Evolutionary conservation across 78 protist genomes (phyloP).

Genomic region (Tieghemostelium lacteum): DNA sequence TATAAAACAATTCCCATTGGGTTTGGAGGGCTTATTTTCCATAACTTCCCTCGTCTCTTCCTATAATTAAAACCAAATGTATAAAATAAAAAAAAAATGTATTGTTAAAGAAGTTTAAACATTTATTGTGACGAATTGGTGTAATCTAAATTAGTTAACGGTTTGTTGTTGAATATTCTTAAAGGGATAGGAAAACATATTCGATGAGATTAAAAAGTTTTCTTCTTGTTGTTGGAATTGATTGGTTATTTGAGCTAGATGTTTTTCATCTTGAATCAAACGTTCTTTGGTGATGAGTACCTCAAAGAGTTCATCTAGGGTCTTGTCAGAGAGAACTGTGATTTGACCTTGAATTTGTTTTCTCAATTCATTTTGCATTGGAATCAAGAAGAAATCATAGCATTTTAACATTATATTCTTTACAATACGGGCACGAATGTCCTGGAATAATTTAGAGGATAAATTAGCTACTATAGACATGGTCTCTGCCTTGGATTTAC

Average conservation of each 20-base stretch:
- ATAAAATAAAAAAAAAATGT: no score
- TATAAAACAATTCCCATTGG: no score
- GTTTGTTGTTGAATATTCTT: no score
- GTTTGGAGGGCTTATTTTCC: no score
- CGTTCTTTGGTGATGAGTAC: slow-evolving; percentile 65
- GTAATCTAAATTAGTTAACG: no score
- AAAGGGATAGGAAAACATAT: slow-evolving; percentile 74
- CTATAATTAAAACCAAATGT: no score
- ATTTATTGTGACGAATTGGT: no score
- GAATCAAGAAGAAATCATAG: slow-evolving; percentile 81
- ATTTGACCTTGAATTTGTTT: slow-evolving; percentile 63
- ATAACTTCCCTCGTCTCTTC: no score
- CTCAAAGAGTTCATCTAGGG: slow-evolving; percentile 84
- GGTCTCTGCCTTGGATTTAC: background rate
- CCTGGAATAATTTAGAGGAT: slow-evolving; percentile 70
- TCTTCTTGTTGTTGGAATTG: slow-evolving; percentile 76
- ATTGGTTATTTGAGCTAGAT: slow-evolving; percentile 22
- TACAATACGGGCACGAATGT: slow-evolving; percentile 53
- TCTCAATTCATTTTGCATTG: slow-evolving; percentile 74
- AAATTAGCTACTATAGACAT: slow-evolving; percentile 31
- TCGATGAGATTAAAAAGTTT: slow-evolving; percentile 40
- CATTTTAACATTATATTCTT: slow-evolving; percentile 81
- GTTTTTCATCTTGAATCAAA: slow-evolving; percentile 69
- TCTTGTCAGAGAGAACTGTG: slow-evolving; percentile 50
- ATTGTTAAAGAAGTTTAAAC: no score